Percentiles rank a stretch among this genome's conserved stretches.
These are phyloP conservation scores for Fusarium sp. DNA, from an alignment of 2,329 filamentous ascomycete genomes.

Conservation along the genomic window DNA sequence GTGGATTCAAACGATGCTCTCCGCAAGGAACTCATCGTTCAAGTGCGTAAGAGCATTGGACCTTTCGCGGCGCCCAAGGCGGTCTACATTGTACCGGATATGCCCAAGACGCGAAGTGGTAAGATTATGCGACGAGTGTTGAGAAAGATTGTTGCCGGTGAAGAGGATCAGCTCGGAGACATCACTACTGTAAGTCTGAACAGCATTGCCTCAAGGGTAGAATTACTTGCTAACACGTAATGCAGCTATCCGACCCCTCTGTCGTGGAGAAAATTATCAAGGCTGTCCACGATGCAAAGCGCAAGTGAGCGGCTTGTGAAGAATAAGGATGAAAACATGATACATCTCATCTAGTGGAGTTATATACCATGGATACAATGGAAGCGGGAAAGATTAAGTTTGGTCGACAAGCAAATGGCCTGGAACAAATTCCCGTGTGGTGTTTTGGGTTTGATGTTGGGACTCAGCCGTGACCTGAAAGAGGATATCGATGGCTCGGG, in stretches of 20 bases:
- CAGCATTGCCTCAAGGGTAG: not conserved
- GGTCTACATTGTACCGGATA: slow-evolving; percentile 89
- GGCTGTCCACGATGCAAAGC: slow-evolving; percentile 74
- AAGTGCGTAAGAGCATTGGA: slow-evolving; percentile 97
- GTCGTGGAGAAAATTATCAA: slow-evolving; percentile 92
- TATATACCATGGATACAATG: slow-evolving; percentile 47
- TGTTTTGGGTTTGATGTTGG: slow-evolving; percentile 46
- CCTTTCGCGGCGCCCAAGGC: slow-evolving; percentile 97
- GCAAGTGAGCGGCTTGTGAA: slow-evolving; percentile 57
- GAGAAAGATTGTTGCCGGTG: slow-evolving; percentile 95
- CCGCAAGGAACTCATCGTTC: slow-evolving; percentile 92
- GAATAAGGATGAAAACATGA: slow-evolving; percentile 11
- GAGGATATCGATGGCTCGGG: slow-evolving; percentile 36
- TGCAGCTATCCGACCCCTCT: slow-evolving; percentile 85
- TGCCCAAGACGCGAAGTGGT: slow-evolving; percentile 96
- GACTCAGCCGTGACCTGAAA: slow-evolving; percentile 41
- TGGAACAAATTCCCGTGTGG: slow-evolving; percentile 38
- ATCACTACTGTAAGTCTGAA: slow-evolving; percentile 80
- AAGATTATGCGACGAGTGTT: slow-evolving; percentile 99
- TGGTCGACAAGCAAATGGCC: slow-evolving; percentile 17
- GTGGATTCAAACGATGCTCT: slow-evolving; percentile 81
- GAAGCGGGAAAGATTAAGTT: slow-evolving; percentile 33
- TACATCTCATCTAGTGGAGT: slow-evolving; percentile 43
- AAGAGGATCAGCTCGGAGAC: slow-evolving; percentile 97
- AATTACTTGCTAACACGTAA: slow-evolving; percentile 34